phyloP scores from a whole-genome alignment of 148 eudicot genomes.

The Camellia japonica region DNA sequence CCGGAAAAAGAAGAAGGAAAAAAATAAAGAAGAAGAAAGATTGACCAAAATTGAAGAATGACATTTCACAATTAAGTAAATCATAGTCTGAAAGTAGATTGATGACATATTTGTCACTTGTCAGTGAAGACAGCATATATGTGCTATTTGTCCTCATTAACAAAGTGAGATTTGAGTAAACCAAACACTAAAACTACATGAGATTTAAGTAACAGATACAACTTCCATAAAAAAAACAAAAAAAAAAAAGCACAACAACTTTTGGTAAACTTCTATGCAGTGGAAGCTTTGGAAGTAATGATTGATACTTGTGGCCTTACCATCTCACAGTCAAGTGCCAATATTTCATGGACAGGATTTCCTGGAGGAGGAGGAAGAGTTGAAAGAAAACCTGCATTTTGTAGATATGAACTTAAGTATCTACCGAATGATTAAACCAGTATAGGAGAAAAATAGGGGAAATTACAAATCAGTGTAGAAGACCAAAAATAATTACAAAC shows the following conservation, averaged over 20 bases:
- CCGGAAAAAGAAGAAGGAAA: not conserved
- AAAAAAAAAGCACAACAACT: not conserved
- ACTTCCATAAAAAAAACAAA: not conserved
- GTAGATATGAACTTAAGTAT: not conserved
- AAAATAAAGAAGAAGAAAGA: not conserved
- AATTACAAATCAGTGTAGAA: too few species aligned
- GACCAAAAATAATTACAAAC: too few species aligned
- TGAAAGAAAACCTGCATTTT: constrained; percentile 65
- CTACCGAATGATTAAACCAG: not conserved
- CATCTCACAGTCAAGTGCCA: constrained; percentile 91
- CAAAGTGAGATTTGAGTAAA: too few species aligned
- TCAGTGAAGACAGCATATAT: not conserved
- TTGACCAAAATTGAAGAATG: not conserved
- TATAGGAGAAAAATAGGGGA: not conserved
- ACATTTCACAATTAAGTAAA: not conserved
- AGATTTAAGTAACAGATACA: not conserved
- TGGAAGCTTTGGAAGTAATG: not conserved
- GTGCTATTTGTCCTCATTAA: not conserved
- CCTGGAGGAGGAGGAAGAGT: constrained; percentile 68
- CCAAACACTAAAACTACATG: not conserved
- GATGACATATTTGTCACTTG: too few species aligned
- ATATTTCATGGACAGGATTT: constrained; percentile 43
- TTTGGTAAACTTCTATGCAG: not conserved
- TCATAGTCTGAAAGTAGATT: not conserved
- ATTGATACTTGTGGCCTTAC: constrained; percentile 34